Conservation (phyloP, 2,329 filamentous ascomycete species). For the Saccharata proteae region DNA sequence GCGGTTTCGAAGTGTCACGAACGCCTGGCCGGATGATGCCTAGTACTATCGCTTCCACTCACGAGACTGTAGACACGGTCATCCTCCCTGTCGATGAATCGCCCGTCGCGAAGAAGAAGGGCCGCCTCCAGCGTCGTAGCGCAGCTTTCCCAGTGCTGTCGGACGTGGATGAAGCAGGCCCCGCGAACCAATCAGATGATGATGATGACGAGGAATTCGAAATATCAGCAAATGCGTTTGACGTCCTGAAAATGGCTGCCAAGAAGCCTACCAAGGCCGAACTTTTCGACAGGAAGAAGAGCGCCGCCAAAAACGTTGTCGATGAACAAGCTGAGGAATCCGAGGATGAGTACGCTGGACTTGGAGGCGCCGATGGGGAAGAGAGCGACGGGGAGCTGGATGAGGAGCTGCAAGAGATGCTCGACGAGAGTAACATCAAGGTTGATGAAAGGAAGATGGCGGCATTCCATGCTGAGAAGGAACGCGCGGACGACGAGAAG, state of each 20-base stretch:
- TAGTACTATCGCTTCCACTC: conserved; percentile 1
- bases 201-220: conserved; percentile 23
- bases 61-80: conserved; percentile 56
- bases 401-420: conserved; percentile 71
- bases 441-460: conserved; percentile 71
- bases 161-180: conserved; percentile 31
- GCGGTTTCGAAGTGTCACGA: conserved; percentile 55
- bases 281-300: conserved; percentile 71
- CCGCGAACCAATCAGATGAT: conserved; percentile 11
- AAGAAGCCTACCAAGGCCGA: conserved; percentile 35
- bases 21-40: conserved; percentile 56
- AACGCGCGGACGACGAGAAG: conserved; percentile 71
- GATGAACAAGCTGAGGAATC: conserved; percentile 94
- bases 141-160: conserved; percentile 29
- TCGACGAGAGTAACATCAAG: conserved; percentile 67
- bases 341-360: conserved; percentile 91
- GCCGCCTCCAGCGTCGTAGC: conserved; percentile 39
- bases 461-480: conserved; percentile 73
- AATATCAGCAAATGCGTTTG: conserved; percentile 47
- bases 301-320: conserved; percentile 70
- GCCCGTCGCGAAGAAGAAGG: conserved; percentile 48
- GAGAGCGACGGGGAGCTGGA: conserved; percentile 66
- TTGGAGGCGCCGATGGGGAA: conserved; percentile 83
- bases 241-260: conserved; percentile 55
- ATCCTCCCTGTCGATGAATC: conserved; percentile 44